Base-by-base conservation (phyloP, 306 rosid genomes). In the Sicyos baderoa region DNA sequence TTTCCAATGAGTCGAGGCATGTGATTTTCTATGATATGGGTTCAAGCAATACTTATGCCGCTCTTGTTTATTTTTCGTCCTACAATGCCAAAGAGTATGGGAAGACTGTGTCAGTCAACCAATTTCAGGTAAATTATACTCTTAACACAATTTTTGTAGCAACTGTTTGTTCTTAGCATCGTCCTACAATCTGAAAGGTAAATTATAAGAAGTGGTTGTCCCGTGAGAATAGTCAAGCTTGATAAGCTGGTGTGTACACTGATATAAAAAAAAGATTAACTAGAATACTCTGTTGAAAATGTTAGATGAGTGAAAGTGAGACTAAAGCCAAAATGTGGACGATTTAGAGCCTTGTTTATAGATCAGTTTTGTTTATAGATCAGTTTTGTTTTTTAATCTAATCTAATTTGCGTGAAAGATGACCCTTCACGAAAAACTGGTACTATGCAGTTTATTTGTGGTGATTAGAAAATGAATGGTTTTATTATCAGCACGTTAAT, bases 1-100 rank as follows among this genome's bases (percentile, higher is more conserved):
- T 93, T 73, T 81, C 96, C 0, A 93, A 93, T 51, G 95, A 70
- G 70, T 81, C 99, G 0, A 84, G 91, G 75, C 90, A 90, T 79
- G 96, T 93, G 23, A 79, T 93, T 48, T 88, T 93, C 82, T 93
- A 93, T 16, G 99, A 93, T 77, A 93, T 90, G 99, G 99, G 99
- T 53, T 80, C 99, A 7, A 85, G 88, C 84, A 90, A 95, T 76
- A 86, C 95, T 61, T 86, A 93, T 54, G 97, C 97, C 2, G 91
- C 96, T 3, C 90, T 93, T 19, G 97, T 90, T 70, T 77, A 85
- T 83, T 93, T 82, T 81, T 90, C 97, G 0, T 81, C 99, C 0
- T 93, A 93, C 54, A 84, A 75, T 70, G 63, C 87, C 52, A 90
- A 93, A 78, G 99, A 86, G 82, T 86, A 79, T 69, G 97, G 99